These are phyloP conservation scores for Pyrus bretschneideri DNA, from an alignment of 306 rosid species.

Conservation along the genomic window DNA sequence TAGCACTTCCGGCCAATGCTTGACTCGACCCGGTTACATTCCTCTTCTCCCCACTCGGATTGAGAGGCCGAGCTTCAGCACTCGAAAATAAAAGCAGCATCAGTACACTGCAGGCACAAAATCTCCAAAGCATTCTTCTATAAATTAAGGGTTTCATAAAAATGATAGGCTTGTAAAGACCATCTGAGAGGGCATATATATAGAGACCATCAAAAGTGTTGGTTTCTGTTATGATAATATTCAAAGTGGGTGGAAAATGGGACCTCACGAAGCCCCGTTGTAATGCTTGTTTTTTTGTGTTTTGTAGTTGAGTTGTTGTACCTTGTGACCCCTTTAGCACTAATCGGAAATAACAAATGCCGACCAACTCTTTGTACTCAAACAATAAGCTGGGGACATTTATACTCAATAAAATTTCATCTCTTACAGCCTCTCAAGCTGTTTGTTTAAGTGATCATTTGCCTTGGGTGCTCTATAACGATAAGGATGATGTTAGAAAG, in stretches of 20 bases:
- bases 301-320: not conserved
- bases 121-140: not conserved
- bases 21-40: not conserved
- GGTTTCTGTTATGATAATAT: not conserved
- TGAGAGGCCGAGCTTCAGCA: constrained; percentile 14
- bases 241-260: not conserved
- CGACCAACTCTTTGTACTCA: not conserved
- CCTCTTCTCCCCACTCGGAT: not conserved
- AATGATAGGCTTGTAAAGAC: not conserved
- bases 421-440: not conserved
- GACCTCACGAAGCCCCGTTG: not conserved
- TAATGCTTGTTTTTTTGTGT: not conserved
- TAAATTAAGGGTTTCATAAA: not conserved
- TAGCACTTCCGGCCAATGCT: not conserved
- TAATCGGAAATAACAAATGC: constrained; percentile 10
- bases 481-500: no score
- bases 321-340: not conserved
- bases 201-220: not conserved
- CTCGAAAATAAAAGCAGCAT: constrained; percentile 10
- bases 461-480: not conserved
- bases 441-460: not conserved
- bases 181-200: not conserved
- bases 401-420: not conserved
- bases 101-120: not conserved
- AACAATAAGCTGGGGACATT: not conserved